Evolutionary conservation across 257 asterid species (phyloP), one percentile per base, ranked within the genome.

Genomic region (Mentha longifolia): DNA sequence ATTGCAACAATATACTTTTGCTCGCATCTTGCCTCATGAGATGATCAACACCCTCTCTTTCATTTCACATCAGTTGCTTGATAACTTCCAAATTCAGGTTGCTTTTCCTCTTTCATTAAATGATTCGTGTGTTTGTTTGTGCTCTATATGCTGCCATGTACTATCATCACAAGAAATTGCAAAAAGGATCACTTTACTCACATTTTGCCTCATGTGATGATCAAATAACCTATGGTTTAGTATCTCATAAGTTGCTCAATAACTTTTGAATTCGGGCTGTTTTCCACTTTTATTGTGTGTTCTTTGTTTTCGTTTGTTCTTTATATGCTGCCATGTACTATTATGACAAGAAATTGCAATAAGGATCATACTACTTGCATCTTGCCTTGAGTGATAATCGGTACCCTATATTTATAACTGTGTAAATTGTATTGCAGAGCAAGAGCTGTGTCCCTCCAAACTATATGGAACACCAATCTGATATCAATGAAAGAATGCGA

Each of bases 401-500:
- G n/a, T n/a, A n/a, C n/a, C n/a, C n/a, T n/a, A n/a, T n/a, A n/a
- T n/a, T n/a, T n/a, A 50, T 65, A 55, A 70, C 39, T 3, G 25
- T 72, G 60, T 42, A 19, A 74, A 45, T 7, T 51, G 25, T 4
- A 45, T 65, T 70, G 43, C 89, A 93, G 98, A 67, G 74, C 42
- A 74, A 35, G 74, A 79, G 88, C 80, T 74, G 88, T 55, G 93
- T 85, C 68, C 81, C 85, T 14, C 81, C 89, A 30, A 68, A 81
- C 74, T 95, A 89, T 47, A 95, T 92, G 96, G 55, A 49, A 7
- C 84, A 77, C 10, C 99, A 95, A 76, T 74, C 50, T 37, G 99
- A 92, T 65, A 80, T 92, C 25, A 95, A 95, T 67, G 99, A 92
- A 7, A 80, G 89, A 68, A 95, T 95, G 99, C 83, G 99, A 65